Percentiles rank a stretch among this genome's conserved stretches.
Conservation (phyloP, 306 rosid species). For the Cucumis melo region DNA sequence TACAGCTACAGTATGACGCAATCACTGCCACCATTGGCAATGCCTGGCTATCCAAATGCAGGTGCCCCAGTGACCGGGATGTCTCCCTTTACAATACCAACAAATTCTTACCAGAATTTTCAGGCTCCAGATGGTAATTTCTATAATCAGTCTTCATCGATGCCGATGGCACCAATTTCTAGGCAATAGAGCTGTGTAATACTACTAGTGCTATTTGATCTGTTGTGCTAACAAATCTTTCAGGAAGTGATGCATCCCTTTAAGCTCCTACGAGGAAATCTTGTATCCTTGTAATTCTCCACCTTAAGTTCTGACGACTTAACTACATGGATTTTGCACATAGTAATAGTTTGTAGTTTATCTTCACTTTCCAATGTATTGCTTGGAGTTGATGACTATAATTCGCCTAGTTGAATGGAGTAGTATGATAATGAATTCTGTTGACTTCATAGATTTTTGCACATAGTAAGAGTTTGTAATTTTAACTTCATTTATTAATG, state of each 20-base stretch:
- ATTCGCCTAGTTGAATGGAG: background rate
- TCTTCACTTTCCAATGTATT: background rate
- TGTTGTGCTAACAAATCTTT: slow-evolving; percentile 4
- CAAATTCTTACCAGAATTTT: slow-evolving; percentile 58
- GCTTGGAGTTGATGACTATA: background rate
- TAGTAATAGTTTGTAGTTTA: slow-evolving; percentile 1
- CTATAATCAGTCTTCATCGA: slow-evolving; percentile 63
- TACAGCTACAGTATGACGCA: slow-evolving; percentile 49
- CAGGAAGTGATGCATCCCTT: background rate
- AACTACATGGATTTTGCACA: slow-evolving; percentile 1
- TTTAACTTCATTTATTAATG: background rate
- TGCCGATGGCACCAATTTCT: slow-evolving; percentile 77
- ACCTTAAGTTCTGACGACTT: background rate
- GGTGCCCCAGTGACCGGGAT: slow-evolving; percentile 40
- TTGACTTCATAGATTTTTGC: background rate
- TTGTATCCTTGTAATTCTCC: background rate
- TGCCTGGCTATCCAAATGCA: slow-evolving; percentile 30
- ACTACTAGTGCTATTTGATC: background rate
- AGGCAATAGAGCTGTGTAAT: slow-evolving; percentile 38
- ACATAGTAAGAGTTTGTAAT: slow-evolving; percentile 2
- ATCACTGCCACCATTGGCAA: slow-evolving; percentile 30
- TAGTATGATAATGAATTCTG: background rate
- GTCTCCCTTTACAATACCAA: slow-evolving; percentile 37
- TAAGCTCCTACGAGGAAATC: background rate
- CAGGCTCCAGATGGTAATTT: slow-evolving; percentile 79